phyloP scores from a whole-genome alignment of 2,329 filamentous ascomycete genomes.

The Neospermospora avenae region DNA sequence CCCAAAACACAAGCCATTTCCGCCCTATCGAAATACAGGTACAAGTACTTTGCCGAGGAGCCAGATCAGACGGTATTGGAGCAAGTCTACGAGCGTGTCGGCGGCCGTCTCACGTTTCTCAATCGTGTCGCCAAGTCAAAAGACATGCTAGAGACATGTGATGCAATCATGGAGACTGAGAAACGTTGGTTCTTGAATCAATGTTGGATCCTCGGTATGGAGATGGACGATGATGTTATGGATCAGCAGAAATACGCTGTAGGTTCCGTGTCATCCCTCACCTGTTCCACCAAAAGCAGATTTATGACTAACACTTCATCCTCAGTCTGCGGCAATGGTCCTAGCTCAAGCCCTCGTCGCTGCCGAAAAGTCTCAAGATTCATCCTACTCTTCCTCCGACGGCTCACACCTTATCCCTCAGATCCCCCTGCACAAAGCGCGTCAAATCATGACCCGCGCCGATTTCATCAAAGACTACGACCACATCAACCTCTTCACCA shows the following conservation, averaged over 20 bases:
- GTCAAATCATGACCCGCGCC: slow-evolving; percentile 90
- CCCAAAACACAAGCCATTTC: slow-evolving; percentile 72
- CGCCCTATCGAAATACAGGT: slow-evolving; percentile 77
- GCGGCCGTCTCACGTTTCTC: slow-evolving; percentile 83
- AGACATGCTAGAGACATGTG: slow-evolving; percentile 76
- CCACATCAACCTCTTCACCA: slow-evolving; percentile 91
- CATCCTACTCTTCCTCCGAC: slow-evolving; percentile 34
- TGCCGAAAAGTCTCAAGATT: slow-evolving; percentile 50
- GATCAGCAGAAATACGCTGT: slow-evolving; percentile 95
- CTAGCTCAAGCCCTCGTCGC: slow-evolving; percentile 90
- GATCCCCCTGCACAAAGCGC: slow-evolving; percentile 76
- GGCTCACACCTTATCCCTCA: slow-evolving; percentile 59
- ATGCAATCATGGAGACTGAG: slow-evolving; percentile 67
- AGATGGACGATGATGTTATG: slow-evolving; percentile 97
- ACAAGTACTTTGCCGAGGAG: slow-evolving; percentile 68
- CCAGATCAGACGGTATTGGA: slow-evolving; percentile 57
- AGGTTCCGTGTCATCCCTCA: slow-evolving; percentile 38
- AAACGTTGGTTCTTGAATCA: slow-evolving; percentile 79
- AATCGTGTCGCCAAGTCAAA: slow-evolving; percentile 83
- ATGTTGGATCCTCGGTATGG: slow-evolving; percentile 70
- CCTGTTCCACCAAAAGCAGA: no score
- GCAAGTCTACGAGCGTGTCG: slow-evolving; percentile 80
- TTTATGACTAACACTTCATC: neutral
- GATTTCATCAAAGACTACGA: slow-evolving; percentile 95
- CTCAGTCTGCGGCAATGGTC: slow-evolving; percentile 89